Evolutionary conservation across 31 red algal genomes (phyloP).

Genomic region (Asparagopsis taxiformis): DNA sequence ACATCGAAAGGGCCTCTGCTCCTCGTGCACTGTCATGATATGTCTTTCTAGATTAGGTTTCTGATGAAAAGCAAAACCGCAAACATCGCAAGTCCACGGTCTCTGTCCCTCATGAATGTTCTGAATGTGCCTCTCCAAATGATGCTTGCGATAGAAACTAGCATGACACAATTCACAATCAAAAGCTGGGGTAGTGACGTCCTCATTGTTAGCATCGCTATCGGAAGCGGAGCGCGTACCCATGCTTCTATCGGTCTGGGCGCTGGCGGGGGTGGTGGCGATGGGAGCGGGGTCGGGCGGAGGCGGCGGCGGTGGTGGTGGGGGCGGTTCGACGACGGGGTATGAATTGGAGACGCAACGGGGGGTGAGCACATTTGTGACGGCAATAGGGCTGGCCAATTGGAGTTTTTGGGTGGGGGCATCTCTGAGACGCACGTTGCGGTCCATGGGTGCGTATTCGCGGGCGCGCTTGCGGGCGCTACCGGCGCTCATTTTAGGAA

Average conservation of each 20-base stretch:
- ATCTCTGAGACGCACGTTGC: too few relatives aligned
- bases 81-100: constrained; percentile 49
- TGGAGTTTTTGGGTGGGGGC: too few relatives aligned
- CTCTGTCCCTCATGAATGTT: constrained; percentile 68
- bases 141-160: constrained; percentile 43
- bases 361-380: too few relatives aligned
- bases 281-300: neutral
- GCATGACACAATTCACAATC: constrained; percentile 40
- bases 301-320: neutral
- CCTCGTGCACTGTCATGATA: constrained; percentile 42
- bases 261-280: neutral
- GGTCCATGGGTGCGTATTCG: too few relatives aligned
- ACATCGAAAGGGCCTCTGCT: constrained; percentile 48
- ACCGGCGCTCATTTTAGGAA: too few relatives aligned
- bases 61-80: constrained; percentile 56
- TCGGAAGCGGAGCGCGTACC: neutral
- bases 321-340: neutral
- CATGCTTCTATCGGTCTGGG: neutral
- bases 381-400: too few relatives aligned
- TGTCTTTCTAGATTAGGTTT: constrained; percentile 43
- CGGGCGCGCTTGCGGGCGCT: too few relatives aligned
- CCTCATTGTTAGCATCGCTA: too few relatives aligned
- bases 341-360: neutral
- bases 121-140: constrained; percentile 45
- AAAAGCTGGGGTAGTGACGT: constrained; percentile 7